These are phyloP conservation scores for Flaveria robusta DNA, from an alignment of 129 eudicot species.

Conservation along the genomic window DNA sequence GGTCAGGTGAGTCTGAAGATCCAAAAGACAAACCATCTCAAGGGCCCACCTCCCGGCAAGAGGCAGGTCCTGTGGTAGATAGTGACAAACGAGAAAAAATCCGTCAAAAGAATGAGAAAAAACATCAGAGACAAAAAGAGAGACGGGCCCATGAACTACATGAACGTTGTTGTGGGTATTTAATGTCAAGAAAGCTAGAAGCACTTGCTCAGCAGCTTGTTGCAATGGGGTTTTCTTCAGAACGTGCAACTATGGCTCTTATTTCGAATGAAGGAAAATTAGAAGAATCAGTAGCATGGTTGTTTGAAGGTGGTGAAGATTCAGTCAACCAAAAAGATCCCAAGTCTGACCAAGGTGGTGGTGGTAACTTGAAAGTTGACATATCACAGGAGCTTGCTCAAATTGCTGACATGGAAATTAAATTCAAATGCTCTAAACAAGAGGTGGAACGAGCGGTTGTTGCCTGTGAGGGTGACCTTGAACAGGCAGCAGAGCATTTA, in stretches of 20 bases:
- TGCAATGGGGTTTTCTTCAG: conserved; percentile 71
- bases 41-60: conserved; percentile 44
- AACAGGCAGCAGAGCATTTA: conserved; percentile 66
- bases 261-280: conserved; percentile 68
- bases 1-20: conserved; percentile 89
- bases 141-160: conserved; percentile 80
- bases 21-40: conserved; percentile 64
- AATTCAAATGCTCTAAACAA: conserved; percentile 63
- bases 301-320: conserved; percentile 71
- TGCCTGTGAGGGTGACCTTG: conserved; percentile 72
- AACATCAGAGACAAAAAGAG: conserved; percentile 83
- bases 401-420: conserved; percentile 59
- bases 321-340: conserved; percentile 31
- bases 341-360: conserved; percentile 41
- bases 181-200: conserved; percentile 79
- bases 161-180: conserved; percentile 70
- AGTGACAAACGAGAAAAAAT: conserved; percentile 73
- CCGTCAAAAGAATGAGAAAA: conserved; percentile 74
- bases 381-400: conserved; percentile 73
- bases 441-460: conserved; percentile 71
- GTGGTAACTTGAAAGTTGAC: conserved; percentile 59
- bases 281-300: conserved; percentile 72
- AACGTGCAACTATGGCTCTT: conserved; percentile 83
- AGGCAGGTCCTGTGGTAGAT: conserved; percentile 55
- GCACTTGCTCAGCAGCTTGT: conserved; percentile 73